Base-by-base conservation (phyloP, 306 rosid genomes). In the Senna siamea region DNA sequence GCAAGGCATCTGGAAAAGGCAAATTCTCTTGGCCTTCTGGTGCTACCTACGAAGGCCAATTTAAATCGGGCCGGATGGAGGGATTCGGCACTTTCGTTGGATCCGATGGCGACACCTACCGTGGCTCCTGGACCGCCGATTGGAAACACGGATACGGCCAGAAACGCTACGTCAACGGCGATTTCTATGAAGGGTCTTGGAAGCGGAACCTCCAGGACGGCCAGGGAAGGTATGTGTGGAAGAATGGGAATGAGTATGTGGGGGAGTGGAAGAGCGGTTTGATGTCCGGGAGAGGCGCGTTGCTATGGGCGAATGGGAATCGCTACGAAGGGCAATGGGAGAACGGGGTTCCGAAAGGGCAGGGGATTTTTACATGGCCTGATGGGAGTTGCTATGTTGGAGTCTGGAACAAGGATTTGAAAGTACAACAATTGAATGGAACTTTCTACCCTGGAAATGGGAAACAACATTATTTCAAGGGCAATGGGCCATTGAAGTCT, bases 11-110 rank as follows among this genome's bases (percentile, higher is more conserved):
- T 1, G 98, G 97, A 0, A 95, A 87, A 34, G 99, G 99, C 0
- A 92, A 81, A 37, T 90, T 95, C 85, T 95, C 98, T 0, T 95
- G 98, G 99, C 97, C 99, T 18, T 88, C 97, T 0, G 98, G 99
- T 0, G 98, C 99, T 0, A 88, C 97, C 2, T 90, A 92, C 80
- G 90, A 90, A 75, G 99, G 99, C 0, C 93, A 88, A n/a, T 92
- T 95, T 81, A 95, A 90, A 81, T 89, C 87, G 46, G 99, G 99
- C 67, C 82, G 97, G 40, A 95, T 95, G 91, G 99, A 88, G 48
- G 99, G 99, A 1, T 79, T 70, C 4, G 99, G 99, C 0, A 88
- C 91, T 0, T 95, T 87, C 54, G 88, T 87, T 22, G 98, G 98
- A 80, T 88, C 97, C 70, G 92, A 90, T 7, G 96, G 99, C 0